phyloP scores from a whole-genome alignment of 1,139 yeast species.

The Debaryomycetaceae sp. region DNA sequence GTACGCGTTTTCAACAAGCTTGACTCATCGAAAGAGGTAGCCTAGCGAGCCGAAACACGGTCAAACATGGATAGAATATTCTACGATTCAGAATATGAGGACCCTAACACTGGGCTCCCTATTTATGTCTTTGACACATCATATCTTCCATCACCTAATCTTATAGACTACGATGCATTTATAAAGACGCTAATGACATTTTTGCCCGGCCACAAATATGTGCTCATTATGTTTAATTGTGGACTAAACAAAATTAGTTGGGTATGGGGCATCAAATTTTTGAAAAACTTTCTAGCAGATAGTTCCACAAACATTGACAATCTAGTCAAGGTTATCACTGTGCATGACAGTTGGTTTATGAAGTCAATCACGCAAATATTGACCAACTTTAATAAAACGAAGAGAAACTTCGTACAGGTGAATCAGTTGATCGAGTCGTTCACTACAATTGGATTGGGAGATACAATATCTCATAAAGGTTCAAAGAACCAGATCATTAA shows the following conservation, averaged over 20 bases:
- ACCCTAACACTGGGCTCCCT: conserved; percentile 62
- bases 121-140: conserved; percentile 73
- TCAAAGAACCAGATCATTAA: conserved; percentile 11
- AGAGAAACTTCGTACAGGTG: conserved; percentile 26
- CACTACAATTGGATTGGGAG: conserved; percentile 7
- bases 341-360: conserved; percentile 90
- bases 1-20: too few relatives aligned
- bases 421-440: conserved; percentile 30
- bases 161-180: conserved; percentile 38
- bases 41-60: too few relatives aligned
- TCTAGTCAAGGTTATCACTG: conserved; percentile 65
- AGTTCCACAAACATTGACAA: conserved; percentile 41
- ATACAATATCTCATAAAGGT: conserved; percentile 3
- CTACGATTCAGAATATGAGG: conserved; percentile 55
- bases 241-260: conserved; percentile 69
- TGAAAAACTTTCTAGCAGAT: conserved; percentile 61
- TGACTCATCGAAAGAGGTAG: too few relatives aligned
- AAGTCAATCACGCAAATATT: conserved; percentile 75
- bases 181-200: conserved; percentile 37
- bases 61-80: conserved; percentile 49
- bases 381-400: conserved; percentile 45
- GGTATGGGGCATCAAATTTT: conserved; percentile 78
- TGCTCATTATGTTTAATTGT: conserved; percentile 71
- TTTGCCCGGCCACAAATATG: conserved; percentile 58
- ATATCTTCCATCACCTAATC: conserved; percentile 60